Evolutionary conservation across 2,329 filamentous ascomycete species (phyloP).

Genomic region (Cryphonectria carpinicola): DNA sequence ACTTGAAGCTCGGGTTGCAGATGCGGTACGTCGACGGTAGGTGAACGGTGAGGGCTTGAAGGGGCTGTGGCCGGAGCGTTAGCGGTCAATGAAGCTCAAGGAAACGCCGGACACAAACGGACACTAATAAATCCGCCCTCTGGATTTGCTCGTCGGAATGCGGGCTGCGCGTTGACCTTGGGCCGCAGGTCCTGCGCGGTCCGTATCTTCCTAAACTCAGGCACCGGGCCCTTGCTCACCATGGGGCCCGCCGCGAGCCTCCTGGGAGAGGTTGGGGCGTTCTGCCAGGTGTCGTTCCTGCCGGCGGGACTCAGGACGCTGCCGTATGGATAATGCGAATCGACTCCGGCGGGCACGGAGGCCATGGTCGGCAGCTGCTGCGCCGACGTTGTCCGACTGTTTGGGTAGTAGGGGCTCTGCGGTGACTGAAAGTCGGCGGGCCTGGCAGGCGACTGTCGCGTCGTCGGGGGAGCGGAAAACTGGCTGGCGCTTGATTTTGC

Average conservation of each 20-base stretch:
- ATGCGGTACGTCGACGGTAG: constrained; percentile 96
- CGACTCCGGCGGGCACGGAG: constrained; percentile 69
- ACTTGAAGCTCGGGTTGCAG: constrained; percentile 97
- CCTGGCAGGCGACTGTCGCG: constrained; percentile 80
- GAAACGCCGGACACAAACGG: constrained; percentile 42
- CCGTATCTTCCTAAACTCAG: constrained; percentile 82
- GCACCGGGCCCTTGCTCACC: constrained; percentile 70
- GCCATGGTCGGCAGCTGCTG: constrained; percentile 79
- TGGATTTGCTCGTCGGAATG: constrained; percentile 90
- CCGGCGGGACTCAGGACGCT: constrained; percentile 63
- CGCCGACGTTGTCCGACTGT: constrained; percentile 55
- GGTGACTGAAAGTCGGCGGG: constrained; percentile 62
- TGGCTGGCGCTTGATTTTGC: constrained; percentile 58
- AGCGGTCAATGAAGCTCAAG: constrained; percentile 19
- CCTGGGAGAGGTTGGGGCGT: constrained; percentile 62
- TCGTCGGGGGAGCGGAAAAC: constrained; percentile 55
- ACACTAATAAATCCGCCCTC: constrained; percentile 98
- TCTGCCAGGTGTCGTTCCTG: constrained; percentile 59
- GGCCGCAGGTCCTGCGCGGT: constrained; percentile 76
- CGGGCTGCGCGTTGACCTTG: constrained; percentile 82
- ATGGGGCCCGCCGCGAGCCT: constrained; percentile 50
- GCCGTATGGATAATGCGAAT: constrained; percentile 71
- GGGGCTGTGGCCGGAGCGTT: constrained; percentile 60
- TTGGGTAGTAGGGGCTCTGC: constrained; percentile 48
- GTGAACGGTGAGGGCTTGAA: constrained; percentile 93